Conservation (phyloP, 768 basidiomycete species). For the Auriscalpium microsporum region DNA sequence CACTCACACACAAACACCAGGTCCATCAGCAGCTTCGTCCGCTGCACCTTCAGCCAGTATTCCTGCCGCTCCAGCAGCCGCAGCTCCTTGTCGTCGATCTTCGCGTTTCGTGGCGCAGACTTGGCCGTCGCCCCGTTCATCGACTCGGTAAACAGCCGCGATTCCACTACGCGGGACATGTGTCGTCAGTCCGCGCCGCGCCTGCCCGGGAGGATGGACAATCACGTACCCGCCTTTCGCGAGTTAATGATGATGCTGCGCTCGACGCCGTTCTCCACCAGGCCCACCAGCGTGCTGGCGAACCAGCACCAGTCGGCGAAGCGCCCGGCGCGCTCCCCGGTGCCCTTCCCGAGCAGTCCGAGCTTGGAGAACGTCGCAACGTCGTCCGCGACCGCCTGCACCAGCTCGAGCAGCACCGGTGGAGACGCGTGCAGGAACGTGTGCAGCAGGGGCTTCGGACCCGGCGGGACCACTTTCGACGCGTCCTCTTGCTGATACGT, state of each 20-base stretch:
- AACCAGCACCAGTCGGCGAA: conserved; percentile 88
- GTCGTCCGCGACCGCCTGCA: conserved; percentile 70
- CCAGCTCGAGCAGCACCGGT: conserved; percentile 71
- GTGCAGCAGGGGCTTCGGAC: conserved; percentile 55
- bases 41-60: conserved; percentile 66
- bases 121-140: conserved; percentile 63
- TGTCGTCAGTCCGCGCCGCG: too few relatives aligned
- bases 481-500: conserved; percentile 41
- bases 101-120: conserved; percentile 48
- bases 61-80: conserved; percentile 57
- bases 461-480: conserved; percentile 16
- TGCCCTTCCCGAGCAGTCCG: conserved; percentile 56
- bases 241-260: conserved; percentile 57
- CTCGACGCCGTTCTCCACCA: conserved; percentile 81
- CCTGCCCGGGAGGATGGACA: not conserved
- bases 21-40: conserved; percentile 74
- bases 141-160: conserved; percentile 65
- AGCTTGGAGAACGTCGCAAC: conserved; percentile 65
- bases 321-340: conserved; percentile 61
- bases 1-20: conserved; percentile 77
- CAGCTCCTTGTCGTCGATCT: conserved; percentile 65
- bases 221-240: conserved; percentile 48
- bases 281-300: conserved; percentile 63
- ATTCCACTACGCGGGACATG: conserved; percentile 43
- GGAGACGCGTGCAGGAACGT: conserved; percentile 73